Conservation (phyloP, 1,139 yeast genomes). For the Hanseniaspora sp. region DNA sequence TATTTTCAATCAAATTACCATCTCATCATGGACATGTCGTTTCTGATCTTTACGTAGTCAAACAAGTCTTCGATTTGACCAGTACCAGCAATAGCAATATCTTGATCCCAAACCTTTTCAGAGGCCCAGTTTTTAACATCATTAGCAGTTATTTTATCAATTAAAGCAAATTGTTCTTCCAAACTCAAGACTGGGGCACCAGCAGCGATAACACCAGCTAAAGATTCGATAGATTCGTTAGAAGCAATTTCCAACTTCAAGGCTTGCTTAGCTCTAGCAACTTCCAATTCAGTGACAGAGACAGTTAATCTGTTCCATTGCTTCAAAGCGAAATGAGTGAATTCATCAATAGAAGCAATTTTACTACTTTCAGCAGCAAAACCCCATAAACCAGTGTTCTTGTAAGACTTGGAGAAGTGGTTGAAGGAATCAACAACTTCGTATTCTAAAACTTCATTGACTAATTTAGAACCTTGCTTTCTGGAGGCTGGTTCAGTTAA, state of each 20-base stretch:
- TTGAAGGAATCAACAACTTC: constrained; percentile 60
- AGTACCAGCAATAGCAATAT: constrained; percentile 67
- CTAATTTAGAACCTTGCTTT: constrained; percentile 76
- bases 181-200: constrained; percentile 51
- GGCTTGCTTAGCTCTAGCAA: constrained; percentile 63
- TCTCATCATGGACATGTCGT: constrained; percentile 82
- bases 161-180: constrained; percentile 47
- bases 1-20: constrained; percentile 32
- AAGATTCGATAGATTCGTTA: constrained; percentile 48
- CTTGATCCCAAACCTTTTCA: constrained; percentile 70
- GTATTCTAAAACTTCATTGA: constrained; percentile 60
- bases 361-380: constrained; percentile 56
- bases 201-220: constrained; percentile 45
- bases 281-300: constrained; percentile 65
- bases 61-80: constrained; percentile 76
- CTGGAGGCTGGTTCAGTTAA: constrained; percentile 43
- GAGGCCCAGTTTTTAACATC: constrained; percentile 65
- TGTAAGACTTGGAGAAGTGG: constrained; percentile 61
- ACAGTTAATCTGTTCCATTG: constrained; percentile 78
- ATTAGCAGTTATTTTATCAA: constrained; percentile 51
- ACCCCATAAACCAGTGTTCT: constrained; percentile 78
- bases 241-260: constrained; percentile 54
- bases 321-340: constrained; percentile 65
- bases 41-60: constrained; percentile 77
- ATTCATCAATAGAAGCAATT: constrained; percentile 53